Conservation (phyloP, 208 protist species). For the Wallacemonas sp. region DNA sequence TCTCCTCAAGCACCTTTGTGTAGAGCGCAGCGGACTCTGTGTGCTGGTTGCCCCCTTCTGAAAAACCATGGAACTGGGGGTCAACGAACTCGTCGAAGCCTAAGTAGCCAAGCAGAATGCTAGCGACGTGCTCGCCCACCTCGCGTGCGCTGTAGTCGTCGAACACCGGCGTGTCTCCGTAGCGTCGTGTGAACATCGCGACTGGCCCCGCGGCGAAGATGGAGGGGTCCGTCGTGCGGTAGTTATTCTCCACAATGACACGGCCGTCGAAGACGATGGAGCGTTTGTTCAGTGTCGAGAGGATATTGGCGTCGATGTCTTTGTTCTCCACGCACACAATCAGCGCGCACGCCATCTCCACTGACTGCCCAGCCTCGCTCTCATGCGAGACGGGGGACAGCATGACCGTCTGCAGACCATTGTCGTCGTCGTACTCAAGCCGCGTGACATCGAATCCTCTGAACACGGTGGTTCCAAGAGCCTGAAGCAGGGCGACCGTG, state of each 20-base stretch:
- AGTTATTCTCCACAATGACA: slow-evolving; percentile 89
- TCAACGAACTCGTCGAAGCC: slow-evolving; percentile 81
- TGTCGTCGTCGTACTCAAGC: slow-evolving; percentile 87
- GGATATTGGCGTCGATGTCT: slow-evolving; percentile 87
- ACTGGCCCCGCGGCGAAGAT: slow-evolving; percentile 90
- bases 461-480: slow-evolving; percentile 78
- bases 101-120: slow-evolving; percentile 70
- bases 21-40: slow-evolving; percentile 12
- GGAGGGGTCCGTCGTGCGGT: slow-evolving; percentile 79
- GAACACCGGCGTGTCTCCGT: slow-evolving; percentile 79
- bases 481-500: slow-evolving; percentile 53
- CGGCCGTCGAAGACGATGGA: slow-evolving; percentile 93
- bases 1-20: slow-evolving; percentile 42
- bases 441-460: slow-evolving; percentile 73
- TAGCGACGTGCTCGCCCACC: slow-evolving; percentile 72
- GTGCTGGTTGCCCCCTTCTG: background rate
- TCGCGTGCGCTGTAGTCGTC: slow-evolving; percentile 85
- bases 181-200: slow-evolving; percentile 91
- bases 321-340: slow-evolving; percentile 88
- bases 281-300: slow-evolving; percentile 87
- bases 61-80: slow-evolving; percentile 15
- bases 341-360: slow-evolving; percentile 81
- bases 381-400: slow-evolving; percentile 50
- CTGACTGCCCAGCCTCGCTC: slow-evolving; percentile 43
- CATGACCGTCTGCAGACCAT: slow-evolving; percentile 64